Evolutionary conservation across 495 filamentous ascomycete species (phyloP).

Genomic region (Xylaria longipes): DNA sequence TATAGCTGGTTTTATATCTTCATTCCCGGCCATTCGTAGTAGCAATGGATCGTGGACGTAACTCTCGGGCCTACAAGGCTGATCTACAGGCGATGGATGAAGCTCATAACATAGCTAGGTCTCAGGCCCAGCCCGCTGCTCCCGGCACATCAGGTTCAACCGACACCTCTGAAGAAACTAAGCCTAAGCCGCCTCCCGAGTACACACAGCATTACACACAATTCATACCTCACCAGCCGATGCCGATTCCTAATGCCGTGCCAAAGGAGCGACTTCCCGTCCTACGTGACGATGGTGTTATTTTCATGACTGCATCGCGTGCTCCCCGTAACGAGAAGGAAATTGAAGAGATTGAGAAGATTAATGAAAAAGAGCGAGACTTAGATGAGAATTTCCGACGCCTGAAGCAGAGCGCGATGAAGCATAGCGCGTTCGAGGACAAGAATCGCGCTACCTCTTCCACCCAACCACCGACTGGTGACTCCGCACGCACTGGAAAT

Average conservation of each 20-base stretch:
- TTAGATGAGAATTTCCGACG: not conserved
- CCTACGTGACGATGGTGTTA: not conserved
- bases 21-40: not conserved
- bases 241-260: conserved; percentile 16
- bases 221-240: conserved; percentile 3
- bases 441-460: not conserved
- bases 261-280: not conserved
- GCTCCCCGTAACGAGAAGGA: conserved; percentile 4
- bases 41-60: not conserved
- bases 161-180: not conserved
- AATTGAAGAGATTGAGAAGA: not conserved
- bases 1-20: not conserved
- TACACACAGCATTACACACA: not conserved
- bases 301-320: not conserved
- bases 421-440: not conserved
- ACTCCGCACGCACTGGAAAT: not conserved
- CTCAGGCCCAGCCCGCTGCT: not conserved
- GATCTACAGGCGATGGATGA: not conserved
- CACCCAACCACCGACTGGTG: not conserved
- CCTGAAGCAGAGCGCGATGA: not conserved
- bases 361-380: not conserved
- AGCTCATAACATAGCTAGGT: not conserved
- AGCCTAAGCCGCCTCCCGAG: not conserved
- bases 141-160: not conserved
- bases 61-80: not conserved